Evolutionary conservation across 345 rosid species (phyloP), one percentile per base, ranked within the genome.

Genomic region (Melaleuca alternifolia): DNA sequence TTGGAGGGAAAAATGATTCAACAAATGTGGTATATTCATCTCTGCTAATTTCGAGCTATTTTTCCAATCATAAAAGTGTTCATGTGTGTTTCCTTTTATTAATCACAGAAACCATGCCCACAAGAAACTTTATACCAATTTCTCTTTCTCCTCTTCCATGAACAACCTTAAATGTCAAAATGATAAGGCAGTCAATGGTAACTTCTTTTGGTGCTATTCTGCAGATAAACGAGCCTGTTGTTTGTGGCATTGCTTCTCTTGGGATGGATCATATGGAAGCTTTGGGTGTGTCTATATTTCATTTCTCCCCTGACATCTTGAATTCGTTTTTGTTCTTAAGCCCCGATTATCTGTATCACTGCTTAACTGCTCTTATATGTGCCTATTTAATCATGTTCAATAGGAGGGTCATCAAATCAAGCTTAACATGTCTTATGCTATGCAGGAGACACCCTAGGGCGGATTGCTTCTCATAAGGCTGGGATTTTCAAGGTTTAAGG

Each of bases 381-480:
- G 85, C 20, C 71, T 54, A 23, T 10, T 28, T n/a, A 15, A 84
- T 54, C 61, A 37, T 84, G 71, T 83, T 56, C 86, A 87, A 84
- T 21, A 52, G 52, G 75, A 28, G 84, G 56, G 84, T 75, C 71
- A 71, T 83, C 86, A 62, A 54, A 54, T 83, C 21, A 71, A 5
- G 33, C 30, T 10, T 83, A 30, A 84, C 56, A 10, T 54, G 50
- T 84, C 26, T 83, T 52, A 84, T 90, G 85, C 86, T 84, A 24
- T 89, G 75, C 92, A 96, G 99, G 99, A 76, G 83, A 93, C 86
- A 96, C 98, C 48, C 86, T 96, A 84, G 91, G 92, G 87, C 83
- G 94, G 87, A 96, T 96, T 87, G 99, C 99, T 77, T 90, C 86
- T 6, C 96, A 96, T 65, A 96, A 96, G 91, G 99, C 99, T 85